Conservation (phyloP, 2,329 filamentous ascomycete species). For the Neofusicoccum laricinum region DNA sequence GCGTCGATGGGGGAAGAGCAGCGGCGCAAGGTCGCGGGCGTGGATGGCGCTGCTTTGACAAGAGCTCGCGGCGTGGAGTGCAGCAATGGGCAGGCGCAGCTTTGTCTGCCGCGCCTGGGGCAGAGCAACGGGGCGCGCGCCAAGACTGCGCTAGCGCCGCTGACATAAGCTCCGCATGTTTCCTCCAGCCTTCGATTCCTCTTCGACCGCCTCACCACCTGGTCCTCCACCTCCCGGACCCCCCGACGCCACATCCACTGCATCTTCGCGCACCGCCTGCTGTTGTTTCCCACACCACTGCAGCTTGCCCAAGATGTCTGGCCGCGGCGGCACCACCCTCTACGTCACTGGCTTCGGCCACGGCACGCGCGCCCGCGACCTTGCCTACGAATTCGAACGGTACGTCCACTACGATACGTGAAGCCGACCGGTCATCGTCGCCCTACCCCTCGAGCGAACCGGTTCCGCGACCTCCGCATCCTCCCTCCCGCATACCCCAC, state of each 20-base stretch:
- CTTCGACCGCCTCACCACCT: constrained; percentile 1
- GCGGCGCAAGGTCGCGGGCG: neutral
- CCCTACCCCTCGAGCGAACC: constrained; percentile 21
- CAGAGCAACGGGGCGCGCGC: neutral
- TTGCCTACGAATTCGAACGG: constrained; percentile 99
- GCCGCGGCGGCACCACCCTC: constrained; percentile 80
- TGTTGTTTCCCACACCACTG: neutral
- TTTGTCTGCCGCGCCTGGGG: constrained; percentile 5
- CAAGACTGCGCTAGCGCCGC: neutral
- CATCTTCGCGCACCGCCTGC: constrained; percentile 16
- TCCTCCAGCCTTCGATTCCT: constrained; percentile 9
- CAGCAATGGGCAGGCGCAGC: constrained; percentile 6
- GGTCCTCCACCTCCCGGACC: neutral
- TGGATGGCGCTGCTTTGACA: constrained; percentile 2
- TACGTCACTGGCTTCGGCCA: constrained; percentile 99
- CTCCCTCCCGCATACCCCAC: constrained; percentile 24
- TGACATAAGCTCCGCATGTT: constrained; percentile 4
- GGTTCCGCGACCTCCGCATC: constrained; percentile 26
- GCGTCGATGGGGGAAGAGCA: neutral
- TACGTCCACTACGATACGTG: constrained; percentile 67
- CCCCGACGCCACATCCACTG: constrained; percentile 12
- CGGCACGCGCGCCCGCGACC: constrained; percentile 96
- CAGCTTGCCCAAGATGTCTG: constrained; percentile 66
- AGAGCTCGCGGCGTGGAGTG: constrained; percentile 6
- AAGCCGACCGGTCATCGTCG: constrained; percentile 20